Evolutionary conservation across 495 filamentous ascomycete genomes (phyloP).

Genomic region (Cairneyella variabilis): DNA sequence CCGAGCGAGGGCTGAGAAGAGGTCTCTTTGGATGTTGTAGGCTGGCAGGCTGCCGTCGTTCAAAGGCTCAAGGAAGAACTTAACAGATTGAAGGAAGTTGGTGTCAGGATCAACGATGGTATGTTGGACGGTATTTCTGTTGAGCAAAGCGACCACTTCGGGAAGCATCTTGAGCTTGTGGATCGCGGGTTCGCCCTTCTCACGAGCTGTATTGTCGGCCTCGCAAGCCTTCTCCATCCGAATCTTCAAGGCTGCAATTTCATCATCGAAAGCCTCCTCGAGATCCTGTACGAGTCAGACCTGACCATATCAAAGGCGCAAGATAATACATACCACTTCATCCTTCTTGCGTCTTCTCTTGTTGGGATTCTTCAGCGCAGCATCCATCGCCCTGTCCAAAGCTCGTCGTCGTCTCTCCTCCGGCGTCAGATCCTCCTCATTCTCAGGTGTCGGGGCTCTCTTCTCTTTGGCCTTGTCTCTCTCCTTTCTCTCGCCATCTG

Average conservation of each 20-base stretch:
- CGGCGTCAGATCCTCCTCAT: constrained; percentile 61
- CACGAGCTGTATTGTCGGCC: constrained; percentile 75
- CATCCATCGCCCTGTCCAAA: constrained; percentile 82
- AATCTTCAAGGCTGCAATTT: constrained; percentile 82
- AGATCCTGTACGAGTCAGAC: constrained; percentile 57
- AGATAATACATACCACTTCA: constrained; percentile 65
- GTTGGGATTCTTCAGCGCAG: constrained; percentile 75
- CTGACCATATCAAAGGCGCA: not conserved
- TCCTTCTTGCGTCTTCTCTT: constrained; percentile 81
- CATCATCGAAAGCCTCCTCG: constrained; percentile 81
- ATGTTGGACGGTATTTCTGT: constrained; percentile 78
- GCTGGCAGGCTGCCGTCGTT: constrained; percentile 89
- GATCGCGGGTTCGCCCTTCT: constrained; percentile 72
- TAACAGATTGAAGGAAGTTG: constrained; percentile 90
- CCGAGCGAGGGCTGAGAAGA: constrained; percentile 74
- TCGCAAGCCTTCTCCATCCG: constrained; percentile 91
- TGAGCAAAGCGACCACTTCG: constrained; percentile 83
- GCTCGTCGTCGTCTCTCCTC: constrained; percentile 73
- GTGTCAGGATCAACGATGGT: constrained; percentile 87
- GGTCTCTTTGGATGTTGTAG: constrained; percentile 93
- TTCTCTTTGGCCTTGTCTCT: constrained; percentile 41
- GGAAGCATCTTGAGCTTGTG: constrained; percentile 94
- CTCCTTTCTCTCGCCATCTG: constrained; percentile 32
- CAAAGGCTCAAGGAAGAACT: constrained; percentile 95
- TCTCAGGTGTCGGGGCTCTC: constrained; percentile 48